Evolutionary conservation across 371 early-diverging fungal genomes (phyloP), one percentile per base, ranked within the genome.

Genomic region (Syncephalastrum sp.): DNA sequence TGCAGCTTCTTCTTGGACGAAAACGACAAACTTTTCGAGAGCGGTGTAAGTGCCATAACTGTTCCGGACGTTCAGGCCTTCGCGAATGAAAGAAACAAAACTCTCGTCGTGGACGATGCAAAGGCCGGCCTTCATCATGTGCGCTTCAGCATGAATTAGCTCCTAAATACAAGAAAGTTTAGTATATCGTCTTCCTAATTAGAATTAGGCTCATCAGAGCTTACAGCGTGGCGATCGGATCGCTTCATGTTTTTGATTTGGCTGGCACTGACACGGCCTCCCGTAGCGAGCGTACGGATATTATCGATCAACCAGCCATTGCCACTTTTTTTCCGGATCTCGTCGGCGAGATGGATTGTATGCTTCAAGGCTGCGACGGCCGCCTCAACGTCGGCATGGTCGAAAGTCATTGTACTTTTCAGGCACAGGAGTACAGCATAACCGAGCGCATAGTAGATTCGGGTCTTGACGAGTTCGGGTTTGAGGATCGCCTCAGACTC

Each of bases 381-480:
- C 0, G 47, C 55, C 12, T 75, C 55, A 48, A 90, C 74, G 43
- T 88, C 84, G 25, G 70, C 68, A 5, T 57, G 72, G 27, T 86
- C 82, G 56, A 90, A 90, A 6, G 91, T 85, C 83, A 88, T 83
- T 56, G 81, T 62, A 3, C 83, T 80, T 16, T 83, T 79, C n/a
- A 90, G 59, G 48, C 67, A 77, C 45, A 74, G 60, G 47, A 90
- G 70, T 13, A 82, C 71, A 4, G 82, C 81, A 42, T 79, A 75
- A 5, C 85, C 90, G 42, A 82, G 74, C 19, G 87, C 79, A 54
- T 82, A 73, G 47, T 85, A 87, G 63, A 90, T 68, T 10, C 82
- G 68, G 42, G 53, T 64, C 54, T 77, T 68, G 14, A 67, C 69
- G 2, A 60, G 44, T 54, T 68, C 63, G 8, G 60, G 66, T 42